A percentile compares a stretch with the other conserved stretches of the same genome.
phyloP scores from a whole-genome alignment of 1,284 basidiomycete genomes.

The Trichosporon faecale region DNA sequence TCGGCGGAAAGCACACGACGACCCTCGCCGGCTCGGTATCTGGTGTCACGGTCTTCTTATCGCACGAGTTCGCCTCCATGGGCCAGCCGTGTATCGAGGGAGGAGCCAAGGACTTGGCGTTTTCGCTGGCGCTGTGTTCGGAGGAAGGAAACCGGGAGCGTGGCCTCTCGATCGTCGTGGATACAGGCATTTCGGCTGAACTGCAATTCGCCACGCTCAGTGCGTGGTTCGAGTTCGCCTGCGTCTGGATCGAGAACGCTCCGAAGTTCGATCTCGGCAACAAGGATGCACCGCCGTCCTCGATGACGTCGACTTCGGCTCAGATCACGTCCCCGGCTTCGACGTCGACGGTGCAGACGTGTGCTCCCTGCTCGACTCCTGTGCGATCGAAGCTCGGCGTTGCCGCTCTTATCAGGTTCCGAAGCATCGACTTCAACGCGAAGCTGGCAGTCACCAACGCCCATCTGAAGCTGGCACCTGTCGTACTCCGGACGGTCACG shows the following conservation, averaged over 20 bases:
- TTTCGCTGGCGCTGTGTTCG: slow-evolving; percentile 33
- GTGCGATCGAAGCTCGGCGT: slow-evolving; percentile 27
- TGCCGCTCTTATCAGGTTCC: slow-evolving; percentile 64
- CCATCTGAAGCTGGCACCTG: slow-evolving; percentile 63
- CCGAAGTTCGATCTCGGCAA: slow-evolving; percentile 32
- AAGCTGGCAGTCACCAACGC: slow-evolving; percentile 64
- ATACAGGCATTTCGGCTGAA: slow-evolving; percentile 40
- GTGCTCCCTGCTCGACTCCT: background rate
- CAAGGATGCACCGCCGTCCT: slow-evolving; percentile 1
- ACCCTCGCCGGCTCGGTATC: slow-evolving; percentile 73
- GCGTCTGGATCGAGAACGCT: slow-evolving; percentile 47
- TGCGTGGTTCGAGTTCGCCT: slow-evolving; percentile 45
- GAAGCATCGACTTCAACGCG: slow-evolving; percentile 66
- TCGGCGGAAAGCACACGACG: slow-evolving; percentile 62
- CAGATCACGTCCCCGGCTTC: background rate
- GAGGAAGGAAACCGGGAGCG: slow-evolving; percentile 29
- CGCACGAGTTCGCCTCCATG: slow-evolving; percentile 59
- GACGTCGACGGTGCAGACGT: background rate
- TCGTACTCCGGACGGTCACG: slow-evolving; percentile 40
- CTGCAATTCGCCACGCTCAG: slow-evolving; percentile 46
- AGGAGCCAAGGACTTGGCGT: slow-evolving; percentile 46
- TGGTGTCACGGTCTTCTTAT: slow-evolving; percentile 71
- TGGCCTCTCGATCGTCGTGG: slow-evolving; percentile 56
- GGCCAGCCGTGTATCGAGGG: slow-evolving; percentile 44
- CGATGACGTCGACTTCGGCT: background rate